Evolutionary conservation across 176 grass and related monocot species (phyloP).

Genomic region (Microstegium vimineum): DNA sequence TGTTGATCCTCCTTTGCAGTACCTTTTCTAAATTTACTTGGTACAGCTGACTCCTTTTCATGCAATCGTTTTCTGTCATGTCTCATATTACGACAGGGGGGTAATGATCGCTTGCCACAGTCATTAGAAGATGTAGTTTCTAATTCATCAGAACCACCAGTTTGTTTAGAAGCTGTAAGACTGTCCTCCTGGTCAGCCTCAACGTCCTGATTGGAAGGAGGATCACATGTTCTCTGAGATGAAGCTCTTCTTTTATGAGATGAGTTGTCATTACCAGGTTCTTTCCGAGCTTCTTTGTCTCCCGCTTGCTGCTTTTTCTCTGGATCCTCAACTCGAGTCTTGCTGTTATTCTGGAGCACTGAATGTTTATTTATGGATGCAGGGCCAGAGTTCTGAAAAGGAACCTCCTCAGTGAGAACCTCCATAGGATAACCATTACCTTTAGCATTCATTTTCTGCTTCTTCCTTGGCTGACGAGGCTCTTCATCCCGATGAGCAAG

Average conservation of each 20-base stretch:
- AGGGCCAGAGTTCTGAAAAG: background rate
- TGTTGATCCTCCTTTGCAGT: too few species aligned
- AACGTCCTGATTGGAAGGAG: slow-evolving; percentile 16
- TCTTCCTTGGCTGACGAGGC: slow-evolving; percentile 17
- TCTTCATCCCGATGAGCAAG: background rate
- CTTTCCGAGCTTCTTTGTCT: slow-evolving; percentile 6
- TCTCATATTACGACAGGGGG: slow-evolving; percentile 28
- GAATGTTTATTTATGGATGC: slow-evolving; percentile 6
- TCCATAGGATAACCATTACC: slow-evolving; percentile 13
- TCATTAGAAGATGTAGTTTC: slow-evolving; percentile 35
- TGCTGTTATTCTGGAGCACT: slow-evolving; percentile 17
- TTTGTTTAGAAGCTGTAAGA: slow-evolving; percentile 9
- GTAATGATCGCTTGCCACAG: slow-evolving; percentile 2
- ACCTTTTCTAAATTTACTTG: too few species aligned
- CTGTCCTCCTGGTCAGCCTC: slow-evolving; percentile 2
- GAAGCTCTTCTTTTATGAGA: slow-evolving; percentile 9
- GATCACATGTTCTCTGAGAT: background rate
- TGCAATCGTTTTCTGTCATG: slow-evolving; percentile 3
- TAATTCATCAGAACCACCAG: slow-evolving; percentile 25
- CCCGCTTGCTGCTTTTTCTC: slow-evolving; percentile 6
- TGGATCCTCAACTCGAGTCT: background rate
- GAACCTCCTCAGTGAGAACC: slow-evolving; percentile 7
- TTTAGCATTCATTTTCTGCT: slow-evolving; percentile 30
- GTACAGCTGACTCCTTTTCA: slow-evolving; percentile 7
- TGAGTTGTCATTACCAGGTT: slow-evolving; percentile 19